Conservation (phyloP, 495 filamentous ascomycete species). For the Penicillium tannophilum region DNA sequence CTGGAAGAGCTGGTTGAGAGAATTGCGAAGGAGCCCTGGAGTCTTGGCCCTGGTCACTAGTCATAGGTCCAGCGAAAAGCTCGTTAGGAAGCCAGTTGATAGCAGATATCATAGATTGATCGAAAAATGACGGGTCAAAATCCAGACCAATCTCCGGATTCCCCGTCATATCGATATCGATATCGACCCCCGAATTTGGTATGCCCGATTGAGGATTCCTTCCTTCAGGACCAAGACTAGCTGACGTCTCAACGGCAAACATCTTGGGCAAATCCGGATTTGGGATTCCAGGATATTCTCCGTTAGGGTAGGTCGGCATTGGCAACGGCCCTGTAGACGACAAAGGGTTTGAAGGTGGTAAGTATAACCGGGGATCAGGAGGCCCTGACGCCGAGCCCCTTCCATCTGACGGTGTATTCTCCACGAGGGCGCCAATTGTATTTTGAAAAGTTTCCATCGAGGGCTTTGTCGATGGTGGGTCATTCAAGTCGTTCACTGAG, state of each 20-base stretch:
- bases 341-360: constrained; percentile 11
- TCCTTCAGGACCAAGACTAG: constrained; percentile 13
- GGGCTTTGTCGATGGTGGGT: constrained; percentile 13
- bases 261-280: constrained; percentile 15
- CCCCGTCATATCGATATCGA: constrained; percentile 23
- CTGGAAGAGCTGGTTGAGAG: constrained; percentile 18
- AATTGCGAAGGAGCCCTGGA: constrained; percentile 18
- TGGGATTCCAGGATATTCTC: constrained; percentile 19
- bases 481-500: constrained; percentile 16
- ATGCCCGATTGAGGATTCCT: constrained; percentile 21
- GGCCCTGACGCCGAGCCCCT: constrained; percentile 6
- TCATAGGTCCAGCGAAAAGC: constrained; percentile 18
- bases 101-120: constrained; percentile 30
- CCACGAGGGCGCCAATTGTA: neutral
- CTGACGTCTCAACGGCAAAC: constrained; percentile 13
- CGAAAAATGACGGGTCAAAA: constrained; percentile 29
- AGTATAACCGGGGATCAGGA: constrained; percentile 14
- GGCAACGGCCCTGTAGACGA: constrained; percentile 10
- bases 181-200: constrained; percentile 12
- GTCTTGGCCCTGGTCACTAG: constrained; percentile 13
- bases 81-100: constrained; percentile 45
- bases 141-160: constrained; percentile 28
- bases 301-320: constrained; percentile 13
- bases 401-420: constrained; percentile 8
- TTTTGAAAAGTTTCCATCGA: constrained; percentile 6